Evolutionary conservation across 768 basidiomycete genomes (phyloP), one percentile per base, ranked within the genome.

Genomic region (Crucibulum laeve): DNA sequence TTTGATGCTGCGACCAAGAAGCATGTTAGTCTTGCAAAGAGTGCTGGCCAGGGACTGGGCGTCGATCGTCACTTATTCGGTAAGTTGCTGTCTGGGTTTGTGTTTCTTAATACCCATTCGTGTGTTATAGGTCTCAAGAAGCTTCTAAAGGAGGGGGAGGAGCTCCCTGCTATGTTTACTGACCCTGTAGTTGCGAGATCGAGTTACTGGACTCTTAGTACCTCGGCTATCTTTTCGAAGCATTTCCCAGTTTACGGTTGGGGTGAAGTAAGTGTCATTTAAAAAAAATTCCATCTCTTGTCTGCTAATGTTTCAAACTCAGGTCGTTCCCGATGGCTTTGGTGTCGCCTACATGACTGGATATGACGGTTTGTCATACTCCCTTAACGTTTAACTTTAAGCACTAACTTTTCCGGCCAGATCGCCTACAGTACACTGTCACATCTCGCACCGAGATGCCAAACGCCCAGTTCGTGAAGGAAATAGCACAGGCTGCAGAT

Each of bases 271-370:
- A 8, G 67, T 56, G 10, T 3, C 25, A 36, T 43, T 33, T 18
- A 2, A 25, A 44, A 37, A 24, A 10, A 21, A 18, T 21, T 5
- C 15, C 33, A 5, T 14, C 8, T n/a, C 6, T 14, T 0, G n/a
- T n/a, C 15, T 15, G 8, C 6, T 11, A 28, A 26, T 14, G 23
- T 43, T 44, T 44, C 15, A 32, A 32, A n/a, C n/a, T 15, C 44
- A 77, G 76, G 88, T 97, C 35, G 91, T 95, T 19, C 84, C 89
- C 1, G 84, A 96, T 51, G 94, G 94, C 1, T 97, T 94, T 57
- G 94, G 94, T 24, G 85, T 97, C 23, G 87, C 91, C 10, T 97
- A 97, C 58, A 84, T 91, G 78, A 93, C 93, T n/a, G 88, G 89
- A 28, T 86, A 79, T 54, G 79, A 88, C 50, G 82, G 86, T 84